Evolutionary conservation across 1,284 basidiomycete genomes (phyloP).

Genomic region (Ustilago hordei): DNA sequence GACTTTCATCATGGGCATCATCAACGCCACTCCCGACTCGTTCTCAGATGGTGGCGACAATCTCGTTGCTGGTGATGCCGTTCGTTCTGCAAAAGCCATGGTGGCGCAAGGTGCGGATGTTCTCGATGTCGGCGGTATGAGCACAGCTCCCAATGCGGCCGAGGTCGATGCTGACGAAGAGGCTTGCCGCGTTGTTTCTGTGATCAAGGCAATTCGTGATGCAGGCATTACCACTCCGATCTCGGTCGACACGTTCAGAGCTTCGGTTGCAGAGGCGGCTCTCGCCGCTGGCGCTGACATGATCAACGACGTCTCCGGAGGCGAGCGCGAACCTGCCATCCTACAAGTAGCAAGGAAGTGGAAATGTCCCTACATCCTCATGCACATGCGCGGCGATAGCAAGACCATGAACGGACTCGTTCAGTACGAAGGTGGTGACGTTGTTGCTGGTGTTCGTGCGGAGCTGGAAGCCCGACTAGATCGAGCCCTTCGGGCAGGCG

Average conservation of each 20-base stretch:
- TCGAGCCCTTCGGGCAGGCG: constrained; percentile 79
- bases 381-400: constrained; percentile 90
- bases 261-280: constrained; percentile 81
- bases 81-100: constrained; percentile 52
- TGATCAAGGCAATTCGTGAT: constrained; percentile 68
- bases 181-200: constrained; percentile 75
- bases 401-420: constrained; percentile 72
- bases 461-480: constrained; percentile 82
- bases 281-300: constrained; percentile 87
- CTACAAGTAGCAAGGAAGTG: constrained; percentile 74
- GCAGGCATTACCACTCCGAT: constrained; percentile 74
- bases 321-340: constrained; percentile 75
- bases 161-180: constrained; percentile 76
- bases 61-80: constrained; percentile 65
- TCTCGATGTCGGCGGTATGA: constrained; percentile 93
- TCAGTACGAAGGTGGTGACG: constrained; percentile 77
- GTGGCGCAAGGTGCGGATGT: constrained; percentile 75
- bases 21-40: constrained; percentile 95
- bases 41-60: constrained; percentile 89
- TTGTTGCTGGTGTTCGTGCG: constrained; percentile 78
- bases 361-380: constrained; percentile 78
- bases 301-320: constrained; percentile 93
- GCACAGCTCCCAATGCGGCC: constrained; percentile 70
- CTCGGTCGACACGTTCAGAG: constrained; percentile 92
- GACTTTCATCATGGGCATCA: constrained; percentile 89